Evolutionary conservation across 352 stramenopile species (phyloP).

Genomic region (Pythium phragmitis): DNA sequence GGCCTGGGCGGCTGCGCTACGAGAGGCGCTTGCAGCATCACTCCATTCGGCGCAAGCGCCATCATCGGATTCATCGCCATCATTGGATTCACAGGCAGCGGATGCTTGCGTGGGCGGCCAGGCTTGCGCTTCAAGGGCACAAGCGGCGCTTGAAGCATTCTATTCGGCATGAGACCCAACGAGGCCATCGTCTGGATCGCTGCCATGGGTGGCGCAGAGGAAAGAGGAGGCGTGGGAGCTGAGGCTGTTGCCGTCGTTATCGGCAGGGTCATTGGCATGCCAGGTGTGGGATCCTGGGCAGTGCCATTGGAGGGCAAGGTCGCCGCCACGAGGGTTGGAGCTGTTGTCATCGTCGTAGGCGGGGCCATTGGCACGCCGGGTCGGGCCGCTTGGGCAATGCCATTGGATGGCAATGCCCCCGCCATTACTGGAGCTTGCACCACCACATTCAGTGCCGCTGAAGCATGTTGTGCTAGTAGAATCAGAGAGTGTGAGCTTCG

Average conservation of each 20-base stretch:
- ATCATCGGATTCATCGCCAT: conserved; percentile 12
- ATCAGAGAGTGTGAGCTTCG: background rate
- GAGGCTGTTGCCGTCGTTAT: background rate
- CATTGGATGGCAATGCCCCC: background rate
- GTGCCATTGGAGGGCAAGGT: too few species aligned
- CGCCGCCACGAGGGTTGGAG: background rate
- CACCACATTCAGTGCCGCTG: background rate
- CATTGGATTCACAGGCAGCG: background rate
- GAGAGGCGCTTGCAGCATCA: background rate
- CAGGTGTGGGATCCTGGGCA: too few species aligned
- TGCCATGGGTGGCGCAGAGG: background rate
- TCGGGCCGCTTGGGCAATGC: too few species aligned
- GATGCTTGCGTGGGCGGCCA: conserved; percentile 21
- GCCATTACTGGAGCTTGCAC: background rate
- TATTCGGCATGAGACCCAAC: conserved; percentile 15
- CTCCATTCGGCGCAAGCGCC: conserved; percentile 1
- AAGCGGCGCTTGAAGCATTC: conserved; percentile 4
- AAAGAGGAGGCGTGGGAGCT: background rate
- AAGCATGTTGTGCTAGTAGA: background rate
- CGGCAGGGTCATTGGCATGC: background rate
- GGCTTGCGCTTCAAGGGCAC: conserved; percentile 22
- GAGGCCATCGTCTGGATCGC: conserved; percentile 11
- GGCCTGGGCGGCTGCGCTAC: background rate
- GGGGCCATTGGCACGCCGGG: background rate
- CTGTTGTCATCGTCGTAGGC: background rate